These are phyloP conservation scores for Monilinia aucupariae DNA, from an alignment of 2,329 filamentous ascomycete genomes.

Conservation along the genomic window DNA sequence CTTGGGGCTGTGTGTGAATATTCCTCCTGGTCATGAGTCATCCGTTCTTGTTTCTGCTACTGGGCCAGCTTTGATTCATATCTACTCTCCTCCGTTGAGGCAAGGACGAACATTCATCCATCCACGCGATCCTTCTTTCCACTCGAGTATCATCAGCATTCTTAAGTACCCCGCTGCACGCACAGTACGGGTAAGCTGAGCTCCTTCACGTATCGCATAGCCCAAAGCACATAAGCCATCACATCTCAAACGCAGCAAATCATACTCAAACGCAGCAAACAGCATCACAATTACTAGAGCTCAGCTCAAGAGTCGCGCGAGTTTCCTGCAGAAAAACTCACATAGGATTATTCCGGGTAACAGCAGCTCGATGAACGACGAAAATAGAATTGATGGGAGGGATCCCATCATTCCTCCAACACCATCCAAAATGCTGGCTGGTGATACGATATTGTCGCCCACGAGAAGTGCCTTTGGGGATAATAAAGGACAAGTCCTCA, in stretches of 20 bases:
- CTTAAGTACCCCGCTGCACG: conserved; percentile 17
- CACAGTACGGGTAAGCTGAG: too few relatives aligned
- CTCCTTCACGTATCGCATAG: neutral
- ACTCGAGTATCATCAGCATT: too few relatives aligned
- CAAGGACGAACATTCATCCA: too few relatives aligned
- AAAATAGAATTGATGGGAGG: conserved; percentile 2
- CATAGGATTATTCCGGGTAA: neutral
- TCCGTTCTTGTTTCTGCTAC: too few relatives aligned
- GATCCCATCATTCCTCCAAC: neutral
- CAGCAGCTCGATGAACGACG: conserved; percentile 8
- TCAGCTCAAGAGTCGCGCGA: neutral
- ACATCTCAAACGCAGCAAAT: neutral
- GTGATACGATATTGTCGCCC: conserved; percentile 20
- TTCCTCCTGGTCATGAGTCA: too few relatives aligned
- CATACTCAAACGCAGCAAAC: neutral
- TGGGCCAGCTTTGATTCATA: too few relatives aligned
- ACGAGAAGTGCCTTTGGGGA: conserved; percentile 11
- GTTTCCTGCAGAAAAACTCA: neutral
- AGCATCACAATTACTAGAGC: neutral
- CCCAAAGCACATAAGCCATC: neutral
- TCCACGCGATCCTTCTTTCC: too few relatives aligned
- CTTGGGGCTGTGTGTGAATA: too few relatives aligned
- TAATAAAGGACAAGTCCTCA: conserved; percentile 46
- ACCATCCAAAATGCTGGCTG: conserved; percentile 19
- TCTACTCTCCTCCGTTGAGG: too few relatives aligned